phyloP scores from a whole-genome alignment of 2,329 filamentous ascomycete genomes.

The Coleophoma eucalyptorum region DNA sequence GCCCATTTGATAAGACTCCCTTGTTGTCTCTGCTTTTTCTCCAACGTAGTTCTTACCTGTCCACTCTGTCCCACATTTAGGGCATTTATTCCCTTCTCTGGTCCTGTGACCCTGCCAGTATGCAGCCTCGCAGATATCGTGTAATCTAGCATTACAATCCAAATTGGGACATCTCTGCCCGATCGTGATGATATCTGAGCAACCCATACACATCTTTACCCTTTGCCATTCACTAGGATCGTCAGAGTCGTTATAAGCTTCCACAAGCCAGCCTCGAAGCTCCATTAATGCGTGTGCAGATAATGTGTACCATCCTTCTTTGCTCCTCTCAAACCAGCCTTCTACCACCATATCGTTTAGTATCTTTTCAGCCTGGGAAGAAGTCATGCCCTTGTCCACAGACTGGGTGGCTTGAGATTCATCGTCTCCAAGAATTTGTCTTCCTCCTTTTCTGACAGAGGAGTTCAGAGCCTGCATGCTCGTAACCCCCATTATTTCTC shows the following conservation, averaged over 20 bases:
- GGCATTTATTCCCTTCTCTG: constrained; percentile 54
- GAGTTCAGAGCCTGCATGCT: constrained; percentile 73
- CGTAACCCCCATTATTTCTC: constrained; percentile 80
- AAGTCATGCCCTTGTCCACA: constrained; percentile 59
- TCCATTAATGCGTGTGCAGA: constrained; percentile 80
- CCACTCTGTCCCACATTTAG: constrained; percentile 53
- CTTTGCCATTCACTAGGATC: constrained; percentile 59
- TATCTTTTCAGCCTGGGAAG: constrained; percentile 72
- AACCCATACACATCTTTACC: constrained; percentile 85
- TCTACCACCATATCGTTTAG: constrained; percentile 69
- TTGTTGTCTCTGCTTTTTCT: constrained; percentile 26
- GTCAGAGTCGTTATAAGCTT: constrained; percentile 81
- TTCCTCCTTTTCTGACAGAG: constrained; percentile 54
- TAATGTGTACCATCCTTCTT: constrained; percentile 68
- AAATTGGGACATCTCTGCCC: constrained; percentile 72
- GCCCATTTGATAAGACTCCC: constrained; percentile 24
- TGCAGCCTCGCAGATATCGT: constrained; percentile 70
- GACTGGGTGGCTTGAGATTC: constrained; percentile 28
- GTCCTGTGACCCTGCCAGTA: constrained; percentile 59
- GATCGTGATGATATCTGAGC: constrained; percentile 82
- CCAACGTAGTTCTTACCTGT: constrained; percentile 28
- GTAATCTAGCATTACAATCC: constrained; percentile 67
- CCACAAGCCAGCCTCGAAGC: constrained; percentile 77
- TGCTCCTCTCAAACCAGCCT: constrained; percentile 80
- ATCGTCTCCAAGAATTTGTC: constrained; percentile 19